phyloP scores from a whole-genome alignment of 2,329 filamentous ascomycete genomes.

The Penicillium sp. region DNA sequence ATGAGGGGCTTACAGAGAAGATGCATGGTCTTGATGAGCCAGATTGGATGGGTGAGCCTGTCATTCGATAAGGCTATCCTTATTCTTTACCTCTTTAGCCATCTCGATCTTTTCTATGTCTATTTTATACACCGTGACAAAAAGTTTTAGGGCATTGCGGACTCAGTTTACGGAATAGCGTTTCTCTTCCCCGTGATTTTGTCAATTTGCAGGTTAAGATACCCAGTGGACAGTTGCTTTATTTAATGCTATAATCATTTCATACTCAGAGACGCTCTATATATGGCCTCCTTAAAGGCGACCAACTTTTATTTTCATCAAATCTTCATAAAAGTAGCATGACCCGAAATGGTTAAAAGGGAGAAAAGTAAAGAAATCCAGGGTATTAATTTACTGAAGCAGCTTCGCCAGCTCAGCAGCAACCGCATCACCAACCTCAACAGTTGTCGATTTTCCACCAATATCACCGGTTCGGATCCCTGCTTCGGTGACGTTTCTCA shows the following conservation, averaged over 20 bases:
- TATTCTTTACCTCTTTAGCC: background rate
- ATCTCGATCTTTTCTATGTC: background rate
- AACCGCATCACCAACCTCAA: constrained; percentile 78
- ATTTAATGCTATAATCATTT: background rate
- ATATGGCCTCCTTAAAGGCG: background rate
- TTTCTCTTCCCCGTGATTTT: background rate
- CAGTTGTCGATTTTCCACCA: constrained; percentile 69
- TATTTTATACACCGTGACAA: background rate
- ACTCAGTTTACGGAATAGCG: background rate
- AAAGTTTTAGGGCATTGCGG: background rate
- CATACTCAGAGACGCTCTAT: background rate
- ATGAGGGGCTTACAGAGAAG: constrained; percentile 21
- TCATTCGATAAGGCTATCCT: constrained; percentile 34
- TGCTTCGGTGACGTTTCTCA: constrained; percentile 72
- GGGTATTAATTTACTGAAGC: constrained; percentile 39
- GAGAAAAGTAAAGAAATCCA: background rate
- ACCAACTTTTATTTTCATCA: background rate
- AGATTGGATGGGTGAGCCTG: constrained; percentile 49
- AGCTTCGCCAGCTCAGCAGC: constrained; percentile 68
- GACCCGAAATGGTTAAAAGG: background rate
- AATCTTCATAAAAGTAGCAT: background rate
- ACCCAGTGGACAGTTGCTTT: constrained; percentile 6
- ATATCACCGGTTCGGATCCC: constrained; percentile 81
- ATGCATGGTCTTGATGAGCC: constrained; percentile 36
- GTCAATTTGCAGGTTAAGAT: constrained; percentile 7